Conservation (phyloP, 208 protist species). For the Leishmania mexicana region DNA sequence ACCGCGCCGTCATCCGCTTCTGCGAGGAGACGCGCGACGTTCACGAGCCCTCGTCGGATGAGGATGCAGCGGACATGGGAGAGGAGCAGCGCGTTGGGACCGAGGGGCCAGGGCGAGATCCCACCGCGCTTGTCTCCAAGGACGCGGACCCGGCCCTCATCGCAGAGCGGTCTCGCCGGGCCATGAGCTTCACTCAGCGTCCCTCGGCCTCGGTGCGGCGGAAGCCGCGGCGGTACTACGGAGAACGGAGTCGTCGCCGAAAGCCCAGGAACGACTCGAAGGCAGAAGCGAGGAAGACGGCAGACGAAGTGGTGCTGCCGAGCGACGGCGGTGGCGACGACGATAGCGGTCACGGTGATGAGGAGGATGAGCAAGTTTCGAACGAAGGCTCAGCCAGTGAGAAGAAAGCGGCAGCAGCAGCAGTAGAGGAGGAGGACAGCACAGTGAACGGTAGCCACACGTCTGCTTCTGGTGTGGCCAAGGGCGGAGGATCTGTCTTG, state of each 20-base stretch:
- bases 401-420: not conserved
- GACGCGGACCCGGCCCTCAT: slow-evolving; percentile 35
- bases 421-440: not conserved
- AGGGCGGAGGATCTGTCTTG: not conserved
- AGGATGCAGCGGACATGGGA: slow-evolving; percentile 21
- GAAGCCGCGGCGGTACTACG: slow-evolving; percentile 25
- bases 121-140: slow-evolving; percentile 20
- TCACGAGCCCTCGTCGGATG: slow-evolving; percentile 47
- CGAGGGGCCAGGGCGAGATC: not conserved
- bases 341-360: not conserved
- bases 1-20: slow-evolving; percentile 70
- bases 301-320: not conserved
- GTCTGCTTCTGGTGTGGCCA: no score
- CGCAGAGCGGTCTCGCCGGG: slow-evolving; percentile 22
- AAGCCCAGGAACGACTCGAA: not conserved
- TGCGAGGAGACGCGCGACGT: slow-evolving; percentile 78
- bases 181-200: slow-evolving; percentile 37
- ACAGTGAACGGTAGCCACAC: no score
- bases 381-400: not conserved
- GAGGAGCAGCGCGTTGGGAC: not conserved
- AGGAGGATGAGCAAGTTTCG: not conserved
- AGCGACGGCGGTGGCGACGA: not conserved
- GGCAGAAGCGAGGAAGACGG: not conserved
- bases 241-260: slow-evolving; percentile 39
- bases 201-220: slow-evolving; percentile 3